Evolutionary conservation across 257 asterid species (phyloP).

Genomic region (Nicotiana sylvestris): DNA sequence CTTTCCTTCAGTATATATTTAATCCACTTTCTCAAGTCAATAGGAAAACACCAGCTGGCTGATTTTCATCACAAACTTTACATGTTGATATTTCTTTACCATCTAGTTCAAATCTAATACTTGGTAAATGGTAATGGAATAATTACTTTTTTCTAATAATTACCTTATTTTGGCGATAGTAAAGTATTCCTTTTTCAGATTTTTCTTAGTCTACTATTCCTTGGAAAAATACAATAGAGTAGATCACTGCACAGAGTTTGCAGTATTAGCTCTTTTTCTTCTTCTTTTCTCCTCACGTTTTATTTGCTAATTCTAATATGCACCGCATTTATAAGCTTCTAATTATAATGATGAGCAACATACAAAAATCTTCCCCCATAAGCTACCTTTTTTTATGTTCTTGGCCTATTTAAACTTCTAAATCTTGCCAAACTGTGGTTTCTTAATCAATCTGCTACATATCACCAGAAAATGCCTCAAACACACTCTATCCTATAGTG

Average conservation of each 20-base stretch:
- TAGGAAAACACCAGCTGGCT: neutral
- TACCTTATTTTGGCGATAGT: neutral
- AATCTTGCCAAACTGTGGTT: neutral
- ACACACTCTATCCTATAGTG: neutral
- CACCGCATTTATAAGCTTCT: neutral
- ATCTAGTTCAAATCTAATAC: neutral
- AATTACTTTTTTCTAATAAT: neutral
- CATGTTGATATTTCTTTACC: constrained; percentile 1
- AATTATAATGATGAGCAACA: neutral
- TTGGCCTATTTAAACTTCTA: neutral
- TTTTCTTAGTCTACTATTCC: neutral
- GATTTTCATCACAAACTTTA: neutral
- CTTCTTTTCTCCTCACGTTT: neutral
- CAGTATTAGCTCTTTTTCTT: neutral
- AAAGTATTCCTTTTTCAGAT: neutral
- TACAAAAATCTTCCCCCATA: neutral
- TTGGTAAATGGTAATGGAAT: neutral
- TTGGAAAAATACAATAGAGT: neutral
- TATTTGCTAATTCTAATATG: neutral
- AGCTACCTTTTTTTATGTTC: neutral
- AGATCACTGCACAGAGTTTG: neutral
- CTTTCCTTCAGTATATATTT: neutral
- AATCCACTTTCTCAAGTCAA: neutral
- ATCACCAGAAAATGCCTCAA: neutral
- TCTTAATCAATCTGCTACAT: neutral